Conservation (phyloP, 2,329 filamentous ascomycete species). For the Aspergillus phoenicis region DNA sequence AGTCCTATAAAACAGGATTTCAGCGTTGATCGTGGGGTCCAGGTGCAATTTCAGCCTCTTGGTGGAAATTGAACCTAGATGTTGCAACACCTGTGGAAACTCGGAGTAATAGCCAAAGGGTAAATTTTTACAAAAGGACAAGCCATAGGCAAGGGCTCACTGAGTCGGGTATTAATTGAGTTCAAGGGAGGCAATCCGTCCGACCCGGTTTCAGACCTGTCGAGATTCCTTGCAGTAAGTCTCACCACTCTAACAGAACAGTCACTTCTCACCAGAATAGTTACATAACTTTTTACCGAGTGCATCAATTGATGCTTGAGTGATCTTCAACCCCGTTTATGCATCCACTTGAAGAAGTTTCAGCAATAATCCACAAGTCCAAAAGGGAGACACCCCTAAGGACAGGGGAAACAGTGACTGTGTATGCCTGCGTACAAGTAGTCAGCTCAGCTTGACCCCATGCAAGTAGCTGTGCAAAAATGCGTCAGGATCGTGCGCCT, state of each 20-base stretch:
- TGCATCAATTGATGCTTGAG: not conserved
- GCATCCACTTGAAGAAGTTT: no score
- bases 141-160: conserved; percentile 14
- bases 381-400: not conserved
- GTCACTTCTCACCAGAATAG: not conserved
- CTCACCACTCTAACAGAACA: conserved; percentile 6
- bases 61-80: not conserved
- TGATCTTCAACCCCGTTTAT: no score
- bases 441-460: not conserved
- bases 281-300: not conserved
- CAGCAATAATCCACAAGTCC: not conserved
- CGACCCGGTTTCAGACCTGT: conserved; percentile 21
- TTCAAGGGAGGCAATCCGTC: conserved; percentile 12
- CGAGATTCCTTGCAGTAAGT: conserved; percentile 25
- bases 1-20: not conserved
- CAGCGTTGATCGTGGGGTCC: not conserved
- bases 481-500: conserved; percentile 10
- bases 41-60: not conserved
- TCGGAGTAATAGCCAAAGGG: not conserved
- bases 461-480: conserved; percentile 10
- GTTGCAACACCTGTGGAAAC: not conserved
- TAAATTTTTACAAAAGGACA: not conserved
- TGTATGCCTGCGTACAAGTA: not conserved
- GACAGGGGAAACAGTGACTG: not conserved
- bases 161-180: conserved; percentile 13